Evolutionary conservation across 805 yeast genomes (phyloP).

Genomic region (Debaryomyces maramus): DNA sequence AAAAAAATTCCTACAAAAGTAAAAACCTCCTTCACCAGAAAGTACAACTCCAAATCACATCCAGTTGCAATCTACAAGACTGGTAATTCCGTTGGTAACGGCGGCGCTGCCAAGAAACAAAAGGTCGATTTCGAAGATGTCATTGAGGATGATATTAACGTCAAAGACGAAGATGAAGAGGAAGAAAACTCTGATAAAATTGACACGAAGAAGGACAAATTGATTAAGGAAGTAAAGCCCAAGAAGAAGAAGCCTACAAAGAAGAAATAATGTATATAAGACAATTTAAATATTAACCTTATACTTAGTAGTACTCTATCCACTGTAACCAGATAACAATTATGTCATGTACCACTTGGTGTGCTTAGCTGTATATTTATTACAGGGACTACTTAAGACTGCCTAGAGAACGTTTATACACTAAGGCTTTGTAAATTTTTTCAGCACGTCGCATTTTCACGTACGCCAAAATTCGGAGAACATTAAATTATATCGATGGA

Average conservation of each 20-base stretch:
- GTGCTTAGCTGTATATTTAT: too few relatives aligned
- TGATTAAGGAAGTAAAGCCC: slow-evolving; percentile 54
- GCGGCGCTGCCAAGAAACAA: slow-evolving; percentile 19
- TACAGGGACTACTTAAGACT: too few relatives aligned
- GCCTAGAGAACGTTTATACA: too few relatives aligned
- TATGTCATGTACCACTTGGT: too few relatives aligned
- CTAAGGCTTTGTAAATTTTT: too few relatives aligned
- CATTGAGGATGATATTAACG: slow-evolving; percentile 55
- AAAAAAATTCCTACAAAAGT: slow-evolving; percentile 74
- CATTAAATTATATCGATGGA: slow-evolving; percentile 1
- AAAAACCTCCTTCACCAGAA: slow-evolving; percentile 84
- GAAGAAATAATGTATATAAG: slow-evolving; percentile 3
- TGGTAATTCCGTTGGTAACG: slow-evolving; percentile 52
- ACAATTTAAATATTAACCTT: not conserved
- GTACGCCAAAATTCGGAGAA: too few relatives aligned
- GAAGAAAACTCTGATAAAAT: slow-evolving; percentile 45
- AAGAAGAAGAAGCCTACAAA: slow-evolving; percentile 19
- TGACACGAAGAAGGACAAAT: slow-evolving; percentile 60
- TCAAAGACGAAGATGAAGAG: slow-evolving; percentile 44
- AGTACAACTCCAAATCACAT: slow-evolving; percentile 72
- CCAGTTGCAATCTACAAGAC: slow-evolving; percentile 83
- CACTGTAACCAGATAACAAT: too few relatives aligned
- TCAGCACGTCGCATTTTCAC: too few relatives aligned
- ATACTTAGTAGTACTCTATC: not conserved
- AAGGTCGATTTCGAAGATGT: slow-evolving; percentile 74